Evolutionary conservation across 768 basidiomycete species (phyloP), one percentile per base, ranked within the genome.

Genomic region (Melanogaster broomeanus): DNA sequence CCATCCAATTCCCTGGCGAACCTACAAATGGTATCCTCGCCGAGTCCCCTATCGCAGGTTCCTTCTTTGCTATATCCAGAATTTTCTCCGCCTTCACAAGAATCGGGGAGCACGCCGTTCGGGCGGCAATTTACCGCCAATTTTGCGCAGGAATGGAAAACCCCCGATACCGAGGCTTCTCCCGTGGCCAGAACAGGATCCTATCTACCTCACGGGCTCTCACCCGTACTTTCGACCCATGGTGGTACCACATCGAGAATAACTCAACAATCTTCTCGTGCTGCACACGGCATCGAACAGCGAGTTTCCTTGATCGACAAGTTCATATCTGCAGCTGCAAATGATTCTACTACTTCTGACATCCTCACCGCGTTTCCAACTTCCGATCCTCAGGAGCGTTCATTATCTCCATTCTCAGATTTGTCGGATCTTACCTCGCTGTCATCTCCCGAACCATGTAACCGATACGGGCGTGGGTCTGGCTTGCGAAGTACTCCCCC

Each of bases 391-490:
- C 55, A 40, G 35, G 55, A 46, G 16, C 58, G 41, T 46, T 62
- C 45, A 27, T 42, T 49, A 7, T 65, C 69, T 8, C 59, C 69
- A 24, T 10, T 61, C 3, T 69, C 69, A 8, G 56, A 59, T 48
- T 43, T 65, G 39, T 69, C 67, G 7, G 60, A 62, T 42, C 67
- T 69, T 24, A 71, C 64, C 10, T 48, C 69, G 11, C 47, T 70
- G 22, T 63, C 67, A 45, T 69, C 67, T 57, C 55, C 60, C 7
- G 45, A 48, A 45, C 38, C 45, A 43, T 56, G 53, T 44, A 39
- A 45, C 9, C 45, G 39, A 33, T 37, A 51, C 25, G 48, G 34
- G 38, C 41, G 30, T 33, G 35, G 25, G 31, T 18, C 46, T n/a
- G 43, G 53, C 18, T 33, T 30, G 37, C 52, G 45, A 53, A 42